Conservation (phyloP, 2,329 filamentous ascomycete species). For the Parastagonospora nodorum region DNA sequence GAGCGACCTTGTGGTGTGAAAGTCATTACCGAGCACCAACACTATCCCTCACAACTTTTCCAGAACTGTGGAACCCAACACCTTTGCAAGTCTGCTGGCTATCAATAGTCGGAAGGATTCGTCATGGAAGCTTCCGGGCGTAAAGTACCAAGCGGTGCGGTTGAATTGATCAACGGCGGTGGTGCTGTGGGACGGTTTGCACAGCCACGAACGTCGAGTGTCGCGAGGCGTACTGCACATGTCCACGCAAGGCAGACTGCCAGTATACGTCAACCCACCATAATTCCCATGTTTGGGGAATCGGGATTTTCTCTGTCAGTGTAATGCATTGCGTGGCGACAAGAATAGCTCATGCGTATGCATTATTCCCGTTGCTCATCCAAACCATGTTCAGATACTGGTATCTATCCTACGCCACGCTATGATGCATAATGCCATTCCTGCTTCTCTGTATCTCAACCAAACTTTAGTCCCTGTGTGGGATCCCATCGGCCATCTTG, state of each 20-base stretch:
- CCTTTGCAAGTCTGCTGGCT: not conserved
- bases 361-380: not conserved
- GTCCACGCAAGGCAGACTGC: constrained; percentile 30
- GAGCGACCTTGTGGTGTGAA: too few relatives aligned
- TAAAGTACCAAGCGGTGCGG: not conserved
- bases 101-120: too few relatives aligned
- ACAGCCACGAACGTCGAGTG: constrained; percentile 27
- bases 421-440: constrained; percentile 1
- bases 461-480: constrained; percentile 47
- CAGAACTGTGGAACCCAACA: not conserved
- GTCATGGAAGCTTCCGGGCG: not conserved
- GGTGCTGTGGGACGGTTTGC: constrained; percentile 12
- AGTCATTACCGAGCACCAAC: not conserved
- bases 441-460: constrained; percentile 16
- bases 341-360: not conserved
- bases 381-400: not conserved
- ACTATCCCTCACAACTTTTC: not conserved
- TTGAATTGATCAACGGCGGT: constrained; percentile 15
- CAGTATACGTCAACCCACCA: constrained; percentile 8
- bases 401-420: not conserved
- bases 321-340: not conserved
- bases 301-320: too few relatives aligned
- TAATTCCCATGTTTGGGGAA: constrained; percentile 7
- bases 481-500: constrained; percentile 49
- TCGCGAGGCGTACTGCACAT: constrained; percentile 24